Base-by-base conservation (phyloP, 1,284 basidiomycete genomes). In the Ustilago lituana region DNA sequence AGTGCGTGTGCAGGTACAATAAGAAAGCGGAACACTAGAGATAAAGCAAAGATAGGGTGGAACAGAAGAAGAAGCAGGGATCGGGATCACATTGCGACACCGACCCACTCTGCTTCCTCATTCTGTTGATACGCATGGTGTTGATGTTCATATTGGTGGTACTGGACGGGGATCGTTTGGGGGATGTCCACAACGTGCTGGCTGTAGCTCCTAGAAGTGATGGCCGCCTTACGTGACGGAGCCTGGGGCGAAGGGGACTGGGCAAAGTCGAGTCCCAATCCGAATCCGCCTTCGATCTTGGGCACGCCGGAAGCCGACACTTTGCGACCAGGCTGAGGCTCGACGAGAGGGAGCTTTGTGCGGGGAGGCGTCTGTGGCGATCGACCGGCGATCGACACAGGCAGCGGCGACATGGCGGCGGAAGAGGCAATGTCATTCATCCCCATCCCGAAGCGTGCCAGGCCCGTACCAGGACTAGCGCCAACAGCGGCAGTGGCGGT, bases 181-280 rank as follows among this genome's bases (percentile, higher is more conserved):
- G 37, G 29, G 8, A 46, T 50, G 4, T 49, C 46, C 9, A 58
- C 22, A 5, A 55, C 27, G 47, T 46, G 51, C 27, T 65, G 55
- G 19, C 41, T 39, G 36, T 65, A 65, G 49, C 62, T 59, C 17
- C 41, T 47, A 0, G 62, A 38, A 3, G 55, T 20, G 22, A 59
- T 59, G 15, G 62, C 51, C 9, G 51, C 62, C 33, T 65, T 65
- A 19, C 62, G 40, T 15, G 47, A 38, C 17, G 35, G 46, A 8
- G 55, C 10, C 37, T 65, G 62, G 11, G 66, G 66, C 22, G 67
- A 65, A 15, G 57, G 61, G 15, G 62, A 53, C 39, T 70, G 59
- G 46, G 39, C 60, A 66, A 73, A 73, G 44, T 73, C 57, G 41
- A 73, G 62, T 4, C 70, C 70, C 4, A 70, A 33, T 5, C 70